Conservation (phyloP, 2,329 filamentous ascomycete species). For the Paraphaeosphaeria minitans region DNA sequence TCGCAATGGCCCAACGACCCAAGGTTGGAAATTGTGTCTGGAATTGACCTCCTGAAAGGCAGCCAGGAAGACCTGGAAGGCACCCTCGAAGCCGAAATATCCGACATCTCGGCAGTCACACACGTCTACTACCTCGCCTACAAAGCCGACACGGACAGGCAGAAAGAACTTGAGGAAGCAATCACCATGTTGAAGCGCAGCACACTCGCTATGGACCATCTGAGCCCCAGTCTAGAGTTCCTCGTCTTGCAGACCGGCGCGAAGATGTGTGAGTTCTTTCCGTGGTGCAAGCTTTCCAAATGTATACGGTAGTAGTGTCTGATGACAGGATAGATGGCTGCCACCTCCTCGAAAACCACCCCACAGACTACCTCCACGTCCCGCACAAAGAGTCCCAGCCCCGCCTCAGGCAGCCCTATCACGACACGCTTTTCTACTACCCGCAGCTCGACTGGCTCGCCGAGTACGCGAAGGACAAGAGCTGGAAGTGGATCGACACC, state of each 20-base stretch:
- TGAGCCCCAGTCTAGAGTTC: conserved; percentile 31
- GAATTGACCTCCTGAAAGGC: conserved; percentile 50
- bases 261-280: conserved; percentile 44
- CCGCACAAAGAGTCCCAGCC: conserved; percentile 29
- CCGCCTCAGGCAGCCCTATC: conserved; percentile 37
- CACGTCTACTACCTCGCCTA: conserved; percentile 55
- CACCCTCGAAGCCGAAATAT: conserved; percentile 39
- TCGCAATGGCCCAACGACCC: conserved; percentile 48
- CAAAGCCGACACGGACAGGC: conserved; percentile 48
- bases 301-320: not conserved
- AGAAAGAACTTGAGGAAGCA: conserved; percentile 48
- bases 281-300: not conserved
- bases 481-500: conserved; percentile 49
- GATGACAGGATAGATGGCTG: conserved; percentile 39
- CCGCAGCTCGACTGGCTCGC: conserved; percentile 48
- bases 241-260: conserved; percentile 37
- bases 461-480: conserved; percentile 40
- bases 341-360: conserved; percentile 49
- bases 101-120: conserved; percentile 47
- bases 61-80: conserved; percentile 47
- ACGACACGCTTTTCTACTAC: conserved; percentile 49
- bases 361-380: conserved; percentile 39
- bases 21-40: conserved; percentile 49
- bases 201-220: conserved; percentile 36
- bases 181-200: conserved; percentile 50